Evolutionary conservation across 2,329 filamentous ascomycete species (phyloP), one percentile per base, ranked within the genome.

Genomic region (Septoria linicola): DNA sequence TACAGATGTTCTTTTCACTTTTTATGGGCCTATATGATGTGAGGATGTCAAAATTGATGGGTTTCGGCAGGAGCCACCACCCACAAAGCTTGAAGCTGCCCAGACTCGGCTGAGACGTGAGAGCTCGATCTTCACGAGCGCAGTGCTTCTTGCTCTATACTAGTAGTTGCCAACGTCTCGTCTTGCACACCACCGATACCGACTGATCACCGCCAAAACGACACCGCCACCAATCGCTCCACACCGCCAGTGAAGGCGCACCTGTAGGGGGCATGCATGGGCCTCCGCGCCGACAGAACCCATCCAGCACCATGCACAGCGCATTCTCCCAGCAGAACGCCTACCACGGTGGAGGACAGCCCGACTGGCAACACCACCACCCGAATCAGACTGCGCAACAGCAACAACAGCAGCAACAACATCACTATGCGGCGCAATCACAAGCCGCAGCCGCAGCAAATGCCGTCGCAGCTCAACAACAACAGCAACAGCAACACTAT

Each of bases 311-410:
- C 44, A 48, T 48, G 44, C 35, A 48, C 31, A 40, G 44, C 44
- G 44, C 44, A 21, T 48, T 48, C 35, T 30, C 44, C 25, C 44
- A 48, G 36, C 44, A 48, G 44, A 48, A 48, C 35, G 44, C 44
- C 25, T 48, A 48, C 27, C 43, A 46, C 31, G 41, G 41, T 19
- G 44, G 44, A 30, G 44, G 44, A 36, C 44, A 48, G 66, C 79
- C 78, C 43, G 82, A 85, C 66, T 87, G 84, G 83, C 81, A 86
- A 77, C 82, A 86, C 57, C 81, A 83, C 57, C 70, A 85, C 77
- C 82, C 85, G 58, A 81, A 83, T 10, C n/a, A n/a, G n/a, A 27
- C 23, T 5, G 10, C 23, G 23, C 23, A 27, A 10, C 23, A 27
- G 23, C 23, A 27, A 27, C 23, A 27, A 10, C 23, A 27, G 55